phyloP scores from a whole-genome alignment of 345 rosid genomes.

The Hibiscus trionum region DNA sequence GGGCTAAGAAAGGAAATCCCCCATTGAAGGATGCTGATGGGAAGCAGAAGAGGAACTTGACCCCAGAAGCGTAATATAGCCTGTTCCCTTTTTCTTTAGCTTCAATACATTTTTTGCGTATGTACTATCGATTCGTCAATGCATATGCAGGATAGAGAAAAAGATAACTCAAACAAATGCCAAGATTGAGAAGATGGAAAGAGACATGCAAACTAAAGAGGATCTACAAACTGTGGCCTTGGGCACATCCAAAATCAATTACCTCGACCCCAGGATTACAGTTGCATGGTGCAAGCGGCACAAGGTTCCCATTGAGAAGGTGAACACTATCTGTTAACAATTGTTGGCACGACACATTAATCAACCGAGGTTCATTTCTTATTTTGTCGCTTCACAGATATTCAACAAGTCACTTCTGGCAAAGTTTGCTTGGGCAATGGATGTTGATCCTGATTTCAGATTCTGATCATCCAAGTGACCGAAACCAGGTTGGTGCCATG shows the following conservation, averaged over 20 bases:
- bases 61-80: constrained; percentile 63
- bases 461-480: constrained; percentile 35
- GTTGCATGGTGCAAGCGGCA: constrained; percentile 99
- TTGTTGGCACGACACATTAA: neutral
- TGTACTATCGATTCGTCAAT: constrained; percentile 2
- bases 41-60: constrained; percentile 68
- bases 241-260: constrained; percentile 93
- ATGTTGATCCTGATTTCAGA: constrained; percentile 84
- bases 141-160: constrained; percentile 56
- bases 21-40: constrained; percentile 79
- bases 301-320: constrained; percentile 98
- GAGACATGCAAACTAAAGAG: constrained; percentile 66
- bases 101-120: neutral
- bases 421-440: constrained; percentile 97
- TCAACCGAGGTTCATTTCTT: neutral
- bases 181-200: constrained; percentile 72
- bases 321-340: constrained; percentile 16
- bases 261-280: constrained; percentile 91
- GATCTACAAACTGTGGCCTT: constrained; percentile 87
- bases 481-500: neutral
- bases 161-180: constrained; percentile 53
- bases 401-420: constrained; percentile 90
- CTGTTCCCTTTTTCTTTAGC: constrained; percentile 7
- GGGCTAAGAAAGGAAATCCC: constrained; percentile 85
- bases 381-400: constrained; percentile 37